Base-by-base conservation (phyloP, 2,329 filamentous ascomycete genomes). In the Tothia fuscella region DNA sequence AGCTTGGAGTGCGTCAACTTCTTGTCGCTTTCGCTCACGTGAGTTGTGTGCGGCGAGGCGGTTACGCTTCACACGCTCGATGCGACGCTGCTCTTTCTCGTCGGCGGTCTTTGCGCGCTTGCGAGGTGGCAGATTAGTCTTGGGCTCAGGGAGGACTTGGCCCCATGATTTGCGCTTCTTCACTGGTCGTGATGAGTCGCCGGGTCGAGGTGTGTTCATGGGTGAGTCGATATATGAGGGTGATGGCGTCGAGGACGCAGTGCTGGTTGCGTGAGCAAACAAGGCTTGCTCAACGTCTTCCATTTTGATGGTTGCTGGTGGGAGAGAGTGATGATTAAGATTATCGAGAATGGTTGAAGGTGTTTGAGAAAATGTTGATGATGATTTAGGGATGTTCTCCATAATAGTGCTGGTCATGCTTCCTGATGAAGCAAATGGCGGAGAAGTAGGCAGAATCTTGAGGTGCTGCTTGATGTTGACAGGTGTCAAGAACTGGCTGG, bases 101-200 rank as follows among this genome's bases (percentile, higher is more conserved):
- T 95, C 91, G 55, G 93, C 89, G 3, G 91, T 98, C 74, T 96
- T 98, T 53, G 91, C 91, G 48, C 91, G 86, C 76, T 98, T 98
- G 51, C 88, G 80, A 29, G 89, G 89, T 47, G 89, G 89, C 6
- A 96, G 77, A 57, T 89, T 93, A 24, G 91, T 96, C 74, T 95
- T 96, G 32, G 91, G 91, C 57, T 93, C 85, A 14, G 91, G 91
- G 30, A 96, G 78, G 60, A 93, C 85, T 64, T 98, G 91, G 38
- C 91, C 91, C 91, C 91, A 98, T 37, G 91, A 96, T 68, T 96
- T 98, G 55, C 91, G 74, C 76, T 95, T 95, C 76, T 95, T 95
- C 26, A 72, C 66, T 1, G 74, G 71, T 67, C 85, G 91, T 28
- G 46, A 40, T 40, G 50, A 41, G 51, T 51, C 7, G 47, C 51